These are phyloP conservation scores for Tetrahymena thermophila DNA, from an alignment of 73 alveolate genomes.

Conservation along the genomic window DNA sequence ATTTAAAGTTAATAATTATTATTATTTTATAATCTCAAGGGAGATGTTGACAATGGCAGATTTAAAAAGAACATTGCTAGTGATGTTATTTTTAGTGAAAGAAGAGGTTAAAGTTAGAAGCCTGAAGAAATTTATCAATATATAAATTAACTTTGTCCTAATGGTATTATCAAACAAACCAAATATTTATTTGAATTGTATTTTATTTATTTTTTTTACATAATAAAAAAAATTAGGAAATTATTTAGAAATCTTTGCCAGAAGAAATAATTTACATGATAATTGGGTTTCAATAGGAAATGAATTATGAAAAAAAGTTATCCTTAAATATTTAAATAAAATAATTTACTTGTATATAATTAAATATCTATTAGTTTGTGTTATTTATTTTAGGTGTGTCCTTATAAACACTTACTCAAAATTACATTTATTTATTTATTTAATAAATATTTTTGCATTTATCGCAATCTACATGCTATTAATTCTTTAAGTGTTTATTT, in stretches of 20 bases:
- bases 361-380: neutral
- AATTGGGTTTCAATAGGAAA: conserved; percentile 89
- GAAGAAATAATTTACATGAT: conserved; percentile 76
- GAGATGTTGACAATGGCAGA: conserved; percentile 13
- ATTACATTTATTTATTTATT: neutral
- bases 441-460: neutral
- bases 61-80: conserved; percentile 22
- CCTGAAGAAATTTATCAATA: conserved; percentile 81
- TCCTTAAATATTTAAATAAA: neutral
- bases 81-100: conserved; percentile 65
- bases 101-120: conserved; percentile 73
- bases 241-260: conserved; percentile 79
- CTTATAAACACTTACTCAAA: neutral
- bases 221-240: conserved; percentile 10
- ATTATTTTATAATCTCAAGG: neutral
- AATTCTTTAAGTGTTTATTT: neutral
- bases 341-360: neutral
- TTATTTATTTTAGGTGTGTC: neutral
- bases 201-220: neutral
- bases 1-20: neutral
- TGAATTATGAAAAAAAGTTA: conserved; percentile 39
- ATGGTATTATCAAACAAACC: conserved; percentile 29
- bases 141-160: conserved; percentile 72
- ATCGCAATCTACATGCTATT: neutral
- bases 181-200: no score